Conservation (phyloP, 2,329 filamentous ascomycete species). For the Penicillium olsonii region DNA sequence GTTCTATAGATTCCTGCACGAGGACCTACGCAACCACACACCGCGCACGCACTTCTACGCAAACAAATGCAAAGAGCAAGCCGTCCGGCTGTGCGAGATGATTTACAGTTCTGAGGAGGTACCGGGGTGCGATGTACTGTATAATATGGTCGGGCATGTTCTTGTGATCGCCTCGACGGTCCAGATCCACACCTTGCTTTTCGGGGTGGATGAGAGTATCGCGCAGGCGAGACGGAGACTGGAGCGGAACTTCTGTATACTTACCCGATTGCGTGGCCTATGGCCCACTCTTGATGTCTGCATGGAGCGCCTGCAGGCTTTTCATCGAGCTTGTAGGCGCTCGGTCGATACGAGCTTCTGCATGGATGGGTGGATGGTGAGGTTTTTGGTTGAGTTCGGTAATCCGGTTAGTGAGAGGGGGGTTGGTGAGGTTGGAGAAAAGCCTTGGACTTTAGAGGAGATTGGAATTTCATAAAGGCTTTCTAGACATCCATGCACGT, state of each 20-base stretch:
- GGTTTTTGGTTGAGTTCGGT: constrained; percentile 31
- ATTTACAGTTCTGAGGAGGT: constrained; percentile 41
- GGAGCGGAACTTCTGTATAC: constrained; percentile 49
- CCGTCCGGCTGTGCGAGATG: constrained; percentile 43
- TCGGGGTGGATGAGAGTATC: constrained; percentile 40
- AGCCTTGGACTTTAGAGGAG: neutral
- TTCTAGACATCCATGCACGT: no score
- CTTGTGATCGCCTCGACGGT: constrained; percentile 51
- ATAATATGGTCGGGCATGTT: constrained; percentile 50
- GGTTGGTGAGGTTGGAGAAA: neutral
- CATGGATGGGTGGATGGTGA: constrained; percentile 47
- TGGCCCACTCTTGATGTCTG: constrained; percentile 46
- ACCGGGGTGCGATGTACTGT: constrained; percentile 44
- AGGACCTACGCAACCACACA: constrained; percentile 22
- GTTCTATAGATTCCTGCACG: constrained; percentile 50
- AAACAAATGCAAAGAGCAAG: constrained; percentile 44
- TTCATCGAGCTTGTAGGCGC: constrained; percentile 45
- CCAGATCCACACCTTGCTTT: constrained; percentile 50
- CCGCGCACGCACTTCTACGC: constrained; percentile 33
- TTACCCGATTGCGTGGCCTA: constrained; percentile 43
- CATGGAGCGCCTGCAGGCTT: constrained; percentile 43
- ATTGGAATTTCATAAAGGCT: constrained; percentile 1
- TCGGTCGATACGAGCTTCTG: constrained; percentile 41
- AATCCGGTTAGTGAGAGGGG: constrained; percentile 13
- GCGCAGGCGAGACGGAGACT: constrained; percentile 38